Conservation (phyloP, 2,329 filamentous ascomycete species). For the Aspergillus proliferans region DNA sequence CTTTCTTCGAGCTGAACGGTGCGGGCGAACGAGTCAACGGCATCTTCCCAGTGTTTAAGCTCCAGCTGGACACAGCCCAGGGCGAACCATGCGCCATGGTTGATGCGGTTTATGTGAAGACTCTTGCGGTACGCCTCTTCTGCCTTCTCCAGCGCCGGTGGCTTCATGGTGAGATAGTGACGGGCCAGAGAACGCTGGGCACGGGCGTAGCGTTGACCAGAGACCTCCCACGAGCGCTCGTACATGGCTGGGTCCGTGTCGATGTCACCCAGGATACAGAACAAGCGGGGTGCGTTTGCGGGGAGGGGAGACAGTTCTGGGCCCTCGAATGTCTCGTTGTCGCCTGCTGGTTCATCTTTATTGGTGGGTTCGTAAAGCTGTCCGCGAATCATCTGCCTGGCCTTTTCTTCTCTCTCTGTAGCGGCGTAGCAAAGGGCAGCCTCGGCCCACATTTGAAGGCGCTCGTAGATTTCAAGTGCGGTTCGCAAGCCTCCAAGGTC, state of each 20-base stretch:
- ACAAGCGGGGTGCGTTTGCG: conserved; percentile 75
- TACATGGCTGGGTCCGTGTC: conserved; percentile 70
- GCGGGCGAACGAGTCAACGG: conserved; percentile 74
- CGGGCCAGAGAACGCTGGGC: conserved; percentile 84
- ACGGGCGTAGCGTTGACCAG: conserved; percentile 70
- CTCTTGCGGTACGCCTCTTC: conserved; percentile 72
- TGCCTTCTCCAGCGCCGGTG: conserved; percentile 59
- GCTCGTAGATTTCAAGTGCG: conserved; percentile 91
- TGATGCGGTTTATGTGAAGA: conserved; percentile 71
- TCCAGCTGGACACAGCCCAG: conserved; percentile 83
- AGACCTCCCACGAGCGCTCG: conserved; percentile 81
- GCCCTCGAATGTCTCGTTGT: conserved; percentile 55
- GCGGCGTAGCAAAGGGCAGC: conserved; percentile 81
- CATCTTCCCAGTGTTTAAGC: conserved; percentile 67
- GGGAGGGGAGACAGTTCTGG: conserved; percentile 65
- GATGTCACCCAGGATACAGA: conserved; percentile 90
- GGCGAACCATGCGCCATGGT: conserved; percentile 79
- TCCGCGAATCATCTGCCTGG: conserved; percentile 66
- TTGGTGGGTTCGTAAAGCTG: conserved; percentile 66
- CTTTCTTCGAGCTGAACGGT: conserved; percentile 80
- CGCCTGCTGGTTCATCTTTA: conserved; percentile 43
- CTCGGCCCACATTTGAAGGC: conserved; percentile 89
- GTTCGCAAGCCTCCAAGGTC: conserved; percentile 79
- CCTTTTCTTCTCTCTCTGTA: conserved; percentile 76
- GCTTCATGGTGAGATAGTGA: conserved; percentile 60